phyloP scores from a whole-genome alignment of 2,329 filamentous ascomycete genomes.

The Chrysoporthe deuterocubensis region DNA sequence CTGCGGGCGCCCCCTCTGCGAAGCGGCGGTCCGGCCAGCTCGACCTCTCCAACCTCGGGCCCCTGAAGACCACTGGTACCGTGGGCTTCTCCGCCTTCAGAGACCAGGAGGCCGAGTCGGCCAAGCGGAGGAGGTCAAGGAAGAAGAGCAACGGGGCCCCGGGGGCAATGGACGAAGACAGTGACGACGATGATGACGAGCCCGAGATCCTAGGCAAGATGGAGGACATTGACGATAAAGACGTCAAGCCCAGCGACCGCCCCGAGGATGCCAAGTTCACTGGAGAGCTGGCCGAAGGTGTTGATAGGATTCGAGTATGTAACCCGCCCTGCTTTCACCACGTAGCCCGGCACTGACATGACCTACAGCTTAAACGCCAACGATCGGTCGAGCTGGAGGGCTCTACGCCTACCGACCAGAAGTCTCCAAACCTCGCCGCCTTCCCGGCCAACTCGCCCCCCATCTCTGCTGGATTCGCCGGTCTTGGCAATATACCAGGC shows the following conservation, averaged over 20 bases:
- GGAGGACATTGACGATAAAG: slow-evolving; percentile 66
- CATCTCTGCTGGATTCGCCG: slow-evolving; percentile 35
- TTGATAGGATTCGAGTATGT: slow-evolving; percentile 79
- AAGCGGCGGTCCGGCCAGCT: slow-evolving; percentile 83
- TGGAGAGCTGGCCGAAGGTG: slow-evolving; percentile 78
- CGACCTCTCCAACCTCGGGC: slow-evolving; percentile 83
- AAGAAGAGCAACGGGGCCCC: slow-evolving; percentile 63
- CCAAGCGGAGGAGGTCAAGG: slow-evolving; percentile 64
- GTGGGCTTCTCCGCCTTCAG: slow-evolving; percentile 90
- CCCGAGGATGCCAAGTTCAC: slow-evolving; percentile 74
- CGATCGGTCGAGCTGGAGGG: slow-evolving; percentile 73
- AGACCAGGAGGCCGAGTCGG: slow-evolving; percentile 63
- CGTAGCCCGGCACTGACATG: slow-evolving; percentile 33
- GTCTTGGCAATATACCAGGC: slow-evolving; percentile 20
- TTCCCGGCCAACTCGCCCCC: slow-evolving; percentile 46
- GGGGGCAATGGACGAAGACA: slow-evolving; percentile 69
- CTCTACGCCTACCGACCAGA: slow-evolving; percentile 45
- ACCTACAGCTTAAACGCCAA: slow-evolving; percentile 73
- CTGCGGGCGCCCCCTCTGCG: slow-evolving; percentile 61
- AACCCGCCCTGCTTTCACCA: not conserved
- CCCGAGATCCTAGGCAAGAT: slow-evolving; percentile 66
- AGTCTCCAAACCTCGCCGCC: slow-evolving; percentile 51
- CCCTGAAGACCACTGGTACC: slow-evolving; percentile 83
- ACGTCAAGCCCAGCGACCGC: slow-evolving; percentile 58
- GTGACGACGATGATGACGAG: slow-evolving; percentile 73